Percentiles rank a stretch among this genome's conserved stretches.
Conservation (phyloP, 2,329 filamentous ascomycete genomes). For the Tolypocladium endophyticum region DNA sequence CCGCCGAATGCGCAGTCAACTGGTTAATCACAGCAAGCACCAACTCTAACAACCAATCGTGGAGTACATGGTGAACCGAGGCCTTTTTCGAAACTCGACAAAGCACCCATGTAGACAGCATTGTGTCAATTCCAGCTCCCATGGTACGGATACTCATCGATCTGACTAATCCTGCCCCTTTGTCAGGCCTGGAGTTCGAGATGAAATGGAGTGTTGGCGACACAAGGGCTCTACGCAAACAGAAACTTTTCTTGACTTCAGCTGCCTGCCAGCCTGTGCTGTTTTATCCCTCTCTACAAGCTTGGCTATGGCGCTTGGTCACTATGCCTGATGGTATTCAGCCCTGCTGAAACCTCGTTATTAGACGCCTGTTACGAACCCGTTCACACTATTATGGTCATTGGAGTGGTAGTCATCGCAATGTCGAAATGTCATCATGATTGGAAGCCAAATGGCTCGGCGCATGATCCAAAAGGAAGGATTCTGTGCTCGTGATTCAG, state of each 20-base stretch:
- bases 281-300: not conserved
- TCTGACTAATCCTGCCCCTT: not conserved
- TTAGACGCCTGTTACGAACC: not conserved
- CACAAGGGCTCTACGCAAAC: not conserved
- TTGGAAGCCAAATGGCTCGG: not conserved
- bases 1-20: slow-evolving; percentile 69
- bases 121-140: not conserved
- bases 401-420: not conserved
- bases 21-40: slow-evolving; percentile 34
- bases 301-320: not conserved
- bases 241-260: not conserved
- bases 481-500: not conserved
- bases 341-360: not conserved
- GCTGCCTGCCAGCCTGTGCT: not conserved
- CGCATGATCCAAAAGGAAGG: not conserved
- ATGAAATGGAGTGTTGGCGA: not conserved
- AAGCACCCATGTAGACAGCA: not conserved
- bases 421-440: not conserved
- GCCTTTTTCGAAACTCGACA: not conserved
- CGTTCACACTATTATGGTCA: not conserved
- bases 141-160: not conserved
- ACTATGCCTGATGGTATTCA: not conserved
- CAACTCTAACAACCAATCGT: slow-evolving; percentile 13
- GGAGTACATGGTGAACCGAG: slow-evolving; percentile 10
- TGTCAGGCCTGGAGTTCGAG: not conserved